These are phyloP conservation scores for Boletales sp. DNA, from an alignment of 768 basidiomycete species.

Conservation along the genomic window DNA sequence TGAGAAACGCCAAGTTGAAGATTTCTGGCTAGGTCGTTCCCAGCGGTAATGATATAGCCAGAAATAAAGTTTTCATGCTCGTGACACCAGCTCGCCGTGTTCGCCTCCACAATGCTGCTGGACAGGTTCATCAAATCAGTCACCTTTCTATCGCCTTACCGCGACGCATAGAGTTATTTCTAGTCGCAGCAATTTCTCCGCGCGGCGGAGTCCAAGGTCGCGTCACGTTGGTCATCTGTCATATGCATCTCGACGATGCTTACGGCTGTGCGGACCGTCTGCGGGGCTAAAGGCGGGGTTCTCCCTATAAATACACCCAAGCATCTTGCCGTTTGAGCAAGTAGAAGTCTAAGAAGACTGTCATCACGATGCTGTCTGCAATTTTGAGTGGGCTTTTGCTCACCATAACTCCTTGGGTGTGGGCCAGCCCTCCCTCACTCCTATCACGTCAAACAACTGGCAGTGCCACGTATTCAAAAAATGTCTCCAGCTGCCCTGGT, in stretches of 20 bases:
- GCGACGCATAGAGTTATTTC: too few relatives aligned
- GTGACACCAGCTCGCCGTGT: too few relatives aligned
- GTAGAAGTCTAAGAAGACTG: too few relatives aligned
- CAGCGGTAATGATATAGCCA: too few relatives aligned
- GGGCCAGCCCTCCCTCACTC: constrained; percentile 18
- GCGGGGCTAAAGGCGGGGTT: not conserved
- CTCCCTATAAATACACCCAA: not conserved
- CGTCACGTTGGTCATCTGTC: not conserved
- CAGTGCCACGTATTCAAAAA: constrained; percentile 19
- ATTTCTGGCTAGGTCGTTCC: too few relatives aligned
- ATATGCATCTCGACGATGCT: not conserved
- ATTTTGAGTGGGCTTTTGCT: constrained; percentile 8
- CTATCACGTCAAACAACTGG: constrained; percentile 3
- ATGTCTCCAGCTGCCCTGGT: constrained; percentile 34
- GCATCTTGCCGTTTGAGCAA: not conserved
- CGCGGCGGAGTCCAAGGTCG: not conserved
- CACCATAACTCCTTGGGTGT: not conserved
- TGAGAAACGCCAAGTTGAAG: too few relatives aligned
- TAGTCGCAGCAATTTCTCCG: not conserved
- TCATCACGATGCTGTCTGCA: constrained; percentile 8
- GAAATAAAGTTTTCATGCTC: too few relatives aligned
- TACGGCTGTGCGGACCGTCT: not conserved
- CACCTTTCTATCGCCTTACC: too few relatives aligned
- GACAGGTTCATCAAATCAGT: too few relatives aligned
- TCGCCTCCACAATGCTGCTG: too few relatives aligned